phyloP scores from a whole-genome alignment of 2,329 filamentous ascomycete species.

The Colletotrichum echinochloae region DNA sequence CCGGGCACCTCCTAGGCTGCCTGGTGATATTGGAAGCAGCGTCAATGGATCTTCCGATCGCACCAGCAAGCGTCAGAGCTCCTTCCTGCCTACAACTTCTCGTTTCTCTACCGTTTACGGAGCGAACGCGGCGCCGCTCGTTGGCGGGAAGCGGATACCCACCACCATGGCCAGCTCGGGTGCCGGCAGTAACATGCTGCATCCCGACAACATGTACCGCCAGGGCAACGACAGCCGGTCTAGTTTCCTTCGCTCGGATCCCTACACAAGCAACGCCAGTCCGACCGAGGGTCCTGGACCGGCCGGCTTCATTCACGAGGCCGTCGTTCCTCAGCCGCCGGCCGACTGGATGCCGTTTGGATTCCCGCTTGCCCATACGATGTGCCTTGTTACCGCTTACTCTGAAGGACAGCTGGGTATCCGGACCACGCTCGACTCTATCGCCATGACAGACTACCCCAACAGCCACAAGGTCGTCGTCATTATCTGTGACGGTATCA shows the following conservation, averaged over 20 bases:
- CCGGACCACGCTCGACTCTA: conserved; percentile 92
- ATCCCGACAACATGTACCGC: conserved; percentile 78
- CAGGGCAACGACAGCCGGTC: conserved; percentile 71
- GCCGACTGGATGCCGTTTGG: conserved; percentile 98
- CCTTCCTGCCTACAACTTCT: conserved; percentile 91
- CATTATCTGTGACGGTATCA: conserved; percentile 96
- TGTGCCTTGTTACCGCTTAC: conserved; percentile 96
- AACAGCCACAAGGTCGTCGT: conserved; percentile 99
- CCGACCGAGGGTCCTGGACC: conserved; percentile 80
- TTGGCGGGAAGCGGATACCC: conserved; percentile 67
- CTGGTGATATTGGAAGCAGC: conserved; percentile 78
- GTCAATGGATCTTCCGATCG: conserved; percentile 74
- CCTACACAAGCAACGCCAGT: conserved; percentile 65
- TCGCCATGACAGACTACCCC: conserved; percentile 97
- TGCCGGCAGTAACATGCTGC: conserved; percentile 78
- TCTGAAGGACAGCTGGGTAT: conserved; percentile 95
- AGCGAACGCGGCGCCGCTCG: conserved; percentile 66
- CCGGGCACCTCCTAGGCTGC: conserved; percentile 84
- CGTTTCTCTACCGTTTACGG: conserved; percentile 93
- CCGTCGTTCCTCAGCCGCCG: conserved; percentile 94
- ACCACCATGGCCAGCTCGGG: conserved; percentile 97
- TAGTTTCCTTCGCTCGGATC: conserved; percentile 74
- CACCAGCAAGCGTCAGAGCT: conserved; percentile 82
- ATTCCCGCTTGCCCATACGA: conserved; percentile 91
- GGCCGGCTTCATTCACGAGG: conserved; percentile 94